phyloP scores from a whole-genome alignment of 2,329 filamentous ascomycete genomes.

The Conoideocrella luteorostrata region DNA sequence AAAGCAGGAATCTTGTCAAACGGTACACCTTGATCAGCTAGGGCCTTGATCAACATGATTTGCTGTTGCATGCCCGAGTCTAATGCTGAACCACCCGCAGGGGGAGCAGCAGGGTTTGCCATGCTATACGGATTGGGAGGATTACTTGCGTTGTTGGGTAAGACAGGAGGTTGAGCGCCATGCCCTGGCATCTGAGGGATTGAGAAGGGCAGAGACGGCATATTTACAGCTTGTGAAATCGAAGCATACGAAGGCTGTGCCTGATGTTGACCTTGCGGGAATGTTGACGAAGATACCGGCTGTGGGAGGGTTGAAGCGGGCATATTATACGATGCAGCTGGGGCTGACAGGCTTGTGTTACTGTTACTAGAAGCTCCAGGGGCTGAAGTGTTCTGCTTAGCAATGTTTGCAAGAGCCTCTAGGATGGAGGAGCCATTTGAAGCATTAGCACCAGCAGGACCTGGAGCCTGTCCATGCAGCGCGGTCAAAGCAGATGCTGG shows the following conservation, averaged over 20 bases:
- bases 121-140: conserved; percentile 22
- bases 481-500: conserved; percentile 39
- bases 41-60: conserved; percentile 66
- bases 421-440: conserved; percentile 57
- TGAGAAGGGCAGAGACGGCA: conserved; percentile 38
- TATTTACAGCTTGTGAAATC: conserved; percentile 54
- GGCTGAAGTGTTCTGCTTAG: conserved; percentile 60
- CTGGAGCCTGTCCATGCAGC: conserved; percentile 24
- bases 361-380: conserved; percentile 25
- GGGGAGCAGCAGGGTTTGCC: conserved; percentile 28
- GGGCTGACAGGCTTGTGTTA: conserved; percentile 29
- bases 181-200: conserved; percentile 29
- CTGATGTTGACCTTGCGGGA: conserved; percentile 21
- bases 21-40: conserved; percentile 68
- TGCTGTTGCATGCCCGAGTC: conserved; percentile 61
- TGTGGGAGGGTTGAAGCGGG: conserved; percentile 25
- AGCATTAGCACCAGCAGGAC: conserved; percentile 34
- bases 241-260: conserved; percentile 32
- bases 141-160: conserved; percentile 17
- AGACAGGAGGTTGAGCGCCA: conserved; percentile 24
- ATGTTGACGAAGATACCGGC: conserved; percentile 23
- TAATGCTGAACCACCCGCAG: conserved; percentile 30
- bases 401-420: conserved; percentile 74
- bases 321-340: conserved; percentile 38
- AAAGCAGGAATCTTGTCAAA: conserved; percentile 66